These are phyloP conservation scores for Aristolochia contorta DNA, from an alignment of 164 flowering plant genomes.

Conservation along the genomic window DNA sequence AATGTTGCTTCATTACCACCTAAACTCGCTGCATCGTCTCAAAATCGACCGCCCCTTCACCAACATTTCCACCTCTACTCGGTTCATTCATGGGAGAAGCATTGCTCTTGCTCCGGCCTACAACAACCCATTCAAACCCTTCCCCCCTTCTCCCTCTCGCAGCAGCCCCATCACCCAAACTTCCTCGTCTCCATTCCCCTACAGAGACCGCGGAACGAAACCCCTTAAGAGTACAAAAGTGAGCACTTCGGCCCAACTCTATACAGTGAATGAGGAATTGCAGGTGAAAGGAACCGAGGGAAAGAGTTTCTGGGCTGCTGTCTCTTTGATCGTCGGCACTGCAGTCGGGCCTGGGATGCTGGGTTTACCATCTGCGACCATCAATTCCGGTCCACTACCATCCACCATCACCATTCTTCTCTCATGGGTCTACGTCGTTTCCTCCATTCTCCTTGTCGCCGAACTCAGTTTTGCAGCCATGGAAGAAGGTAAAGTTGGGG, in stretches of 20 bases:
- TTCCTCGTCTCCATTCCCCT: no score
- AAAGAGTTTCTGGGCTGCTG: slow-evolving; percentile 66
- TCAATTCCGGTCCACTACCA: slow-evolving; percentile 55
- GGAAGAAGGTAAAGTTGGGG: slow-evolving; percentile 46
- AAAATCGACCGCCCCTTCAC: no score
- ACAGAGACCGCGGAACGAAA: no score
- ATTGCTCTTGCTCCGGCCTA: no score
- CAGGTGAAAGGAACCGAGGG: background rate
- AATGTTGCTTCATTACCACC: no score
- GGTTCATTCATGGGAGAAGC: no score
- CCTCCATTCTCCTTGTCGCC: slow-evolving; percentile 60
- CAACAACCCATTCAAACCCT: no score
- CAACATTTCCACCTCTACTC: no score
- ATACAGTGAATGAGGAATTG: background rate
- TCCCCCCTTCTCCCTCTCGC: no score
- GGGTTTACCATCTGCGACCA: slow-evolving; percentile 52
- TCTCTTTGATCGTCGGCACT: slow-evolving; percentile 55
- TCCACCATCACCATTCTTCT: slow-evolving; percentile 44
- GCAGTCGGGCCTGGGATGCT: slow-evolving; percentile 80
- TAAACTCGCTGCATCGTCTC: no score
- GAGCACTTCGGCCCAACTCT: background rate
- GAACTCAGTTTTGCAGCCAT: slow-evolving; percentile 66
- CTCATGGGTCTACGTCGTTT: slow-evolving; percentile 57
- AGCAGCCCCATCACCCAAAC: no score
- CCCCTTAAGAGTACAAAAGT: no score